Evolutionary conservation across 495 filamentous ascomycete species (phyloP).

Genomic region (Evansstolkia leycettana): DNA sequence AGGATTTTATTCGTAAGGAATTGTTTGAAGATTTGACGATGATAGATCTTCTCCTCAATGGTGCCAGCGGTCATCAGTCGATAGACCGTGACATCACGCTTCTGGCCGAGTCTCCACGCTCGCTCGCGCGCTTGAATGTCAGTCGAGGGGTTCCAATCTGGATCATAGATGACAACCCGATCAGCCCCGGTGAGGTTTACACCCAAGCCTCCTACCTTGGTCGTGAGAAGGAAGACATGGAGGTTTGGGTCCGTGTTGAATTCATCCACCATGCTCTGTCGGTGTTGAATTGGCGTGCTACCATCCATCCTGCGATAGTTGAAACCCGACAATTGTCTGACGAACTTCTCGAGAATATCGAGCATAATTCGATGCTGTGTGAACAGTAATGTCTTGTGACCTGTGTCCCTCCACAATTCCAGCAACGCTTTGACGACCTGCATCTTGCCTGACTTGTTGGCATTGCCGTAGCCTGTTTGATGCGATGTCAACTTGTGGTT

Average conservation of each 20-base stretch:
- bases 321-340: conserved; percentile 52
- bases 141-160: conserved; percentile 95
- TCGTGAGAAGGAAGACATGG: conserved; percentile 86
- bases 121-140: conserved; percentile 92
- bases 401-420: conserved; percentile 71
- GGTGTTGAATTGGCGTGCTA: conserved; percentile 66
- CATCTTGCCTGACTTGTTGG: conserved; percentile 82
- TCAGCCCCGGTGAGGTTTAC: conserved; percentile 91
- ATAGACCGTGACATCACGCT: conserved; percentile 85
- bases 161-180: conserved; percentile 93
- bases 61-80: conserved; percentile 94
- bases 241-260: conserved; percentile 75
- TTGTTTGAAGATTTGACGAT: conserved; percentile 95
- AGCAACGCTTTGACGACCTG: conserved; percentile 76
- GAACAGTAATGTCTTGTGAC: conserved; percentile 87
- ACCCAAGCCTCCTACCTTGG: conserved; percentile 86
- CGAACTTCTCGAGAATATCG: conserved; percentile 75
- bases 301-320: conserved; percentile 89
- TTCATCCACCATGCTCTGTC: conserved; percentile 75
- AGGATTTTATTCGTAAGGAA: conserved; percentile 91
- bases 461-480: conserved; percentile 58
- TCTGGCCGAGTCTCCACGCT: conserved; percentile 92
- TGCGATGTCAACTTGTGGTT: conserved; percentile 48
- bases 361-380: conserved; percentile 87
- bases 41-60: conserved; percentile 98